These are phyloP conservation scores for Verticillium klebahnii DNA, from an alignment of 2,329 filamentous ascomycete genomes.

Conservation along the genomic window DNA sequence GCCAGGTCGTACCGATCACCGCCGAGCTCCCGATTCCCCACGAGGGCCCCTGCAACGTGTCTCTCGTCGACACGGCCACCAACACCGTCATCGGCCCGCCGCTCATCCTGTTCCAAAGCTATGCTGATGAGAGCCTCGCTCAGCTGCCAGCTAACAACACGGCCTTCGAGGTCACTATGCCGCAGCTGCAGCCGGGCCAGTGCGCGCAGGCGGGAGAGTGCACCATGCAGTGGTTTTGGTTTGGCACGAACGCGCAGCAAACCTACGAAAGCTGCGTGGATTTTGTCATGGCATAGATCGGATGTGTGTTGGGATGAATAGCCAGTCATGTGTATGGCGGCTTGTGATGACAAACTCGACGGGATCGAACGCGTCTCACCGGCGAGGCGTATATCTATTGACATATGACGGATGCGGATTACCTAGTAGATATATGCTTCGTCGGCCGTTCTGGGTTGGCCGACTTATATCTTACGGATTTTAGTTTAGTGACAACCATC, in stretches of 20 bases:
- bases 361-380: too few relatives aligned
- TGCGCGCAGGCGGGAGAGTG: conserved; percentile 26
- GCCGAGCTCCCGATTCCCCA: conserved; percentile 38
- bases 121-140: conserved; percentile 40
- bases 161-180: conserved; percentile 36
- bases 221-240: conserved; percentile 42
- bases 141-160: conserved; percentile 36
- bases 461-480: too few relatives aligned
- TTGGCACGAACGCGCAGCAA: conserved; percentile 28
- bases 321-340: background rate
- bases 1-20: conserved; percentile 37
- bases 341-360: too few relatives aligned
- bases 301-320: background rate
- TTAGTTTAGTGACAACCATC: too few relatives aligned
- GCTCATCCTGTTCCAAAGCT: conserved; percentile 50
- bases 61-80: conserved; percentile 48
- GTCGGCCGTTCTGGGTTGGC: too few relatives aligned
- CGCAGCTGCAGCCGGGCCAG: conserved; percentile 16
- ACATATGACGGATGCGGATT: too few relatives aligned
- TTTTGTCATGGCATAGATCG: conserved; percentile 16
- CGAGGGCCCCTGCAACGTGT: conserved; percentile 48
- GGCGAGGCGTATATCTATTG: too few relatives aligned
- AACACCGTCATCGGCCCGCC: conserved; percentile 47
- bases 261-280: conserved; percentile 35
- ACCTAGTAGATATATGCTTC: too few relatives aligned